Evolutionary conservation across 164 flowering plant genomes (phyloP), one percentile per base, ranked within the genome.

Genomic region (Platanus orientalis): DNA sequence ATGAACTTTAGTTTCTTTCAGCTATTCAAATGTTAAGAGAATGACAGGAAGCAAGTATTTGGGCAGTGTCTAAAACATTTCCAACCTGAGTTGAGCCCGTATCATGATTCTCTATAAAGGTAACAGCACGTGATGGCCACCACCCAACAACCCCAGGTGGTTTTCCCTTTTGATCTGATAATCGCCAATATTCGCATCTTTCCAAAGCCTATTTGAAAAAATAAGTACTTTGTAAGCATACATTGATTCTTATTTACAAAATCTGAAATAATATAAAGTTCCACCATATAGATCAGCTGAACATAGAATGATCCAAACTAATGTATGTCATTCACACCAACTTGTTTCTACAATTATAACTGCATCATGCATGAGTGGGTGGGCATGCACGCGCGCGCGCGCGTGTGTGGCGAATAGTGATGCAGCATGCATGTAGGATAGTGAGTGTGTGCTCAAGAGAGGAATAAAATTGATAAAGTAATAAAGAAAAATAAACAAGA

Each of bases 41-140:
- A 9, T 36, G 40, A n/a, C n/a, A 57, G 12, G 52, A 57, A 30
- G 23, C 23, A 39, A 14, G 23, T 7, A 3, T 36, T 36, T 36
- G 16, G 30, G 40, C 14, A 23, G 28, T 21, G 6, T 36, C 13
- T 55, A 24, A 30, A 50, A 24, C 6, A 44, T 42, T 55, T n/a
- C 64, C 64, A 45, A 94, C 99, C 97, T 94, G 99, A 25, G 99
- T 94, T 62, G 99, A 94, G 24, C 99, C 99, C 36, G 99, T 94
- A 76, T 94, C 99, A 75, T 94, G 99, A 75, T 94, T 94, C 79
- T 94, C 99, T 70, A 94, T 86, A 56, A 94, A 94, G 59, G 99
- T 94, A 60, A 94, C 96, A 61, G 99, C 99, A 62, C 99, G 96
- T 60, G 99, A 94, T 0, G 97, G 96, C 99, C 99, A 94, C 99